Evolutionary conservation across 2,329 filamentous ascomycete genomes (phyloP).

Genomic region (Chalara sp.): DNA sequence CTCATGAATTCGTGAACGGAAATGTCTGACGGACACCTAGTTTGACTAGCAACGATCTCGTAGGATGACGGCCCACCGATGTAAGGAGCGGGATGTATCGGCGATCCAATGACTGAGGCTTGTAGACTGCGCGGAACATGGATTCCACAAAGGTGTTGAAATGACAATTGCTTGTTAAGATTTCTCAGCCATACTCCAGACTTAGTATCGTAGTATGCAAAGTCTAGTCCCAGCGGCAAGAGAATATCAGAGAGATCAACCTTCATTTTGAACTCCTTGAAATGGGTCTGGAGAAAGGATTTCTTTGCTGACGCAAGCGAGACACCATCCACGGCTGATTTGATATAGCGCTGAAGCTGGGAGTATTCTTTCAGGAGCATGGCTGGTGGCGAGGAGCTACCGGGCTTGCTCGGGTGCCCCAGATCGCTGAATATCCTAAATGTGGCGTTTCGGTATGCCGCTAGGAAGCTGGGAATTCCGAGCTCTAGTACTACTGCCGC

Average conservation of each 20-base stretch:
- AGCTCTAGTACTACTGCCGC: constrained; percentile 47
- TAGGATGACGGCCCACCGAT: constrained; percentile 31
- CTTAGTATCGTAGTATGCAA: constrained; percentile 24
- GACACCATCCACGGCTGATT: constrained; percentile 5
- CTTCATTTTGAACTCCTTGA: constrained; percentile 22
- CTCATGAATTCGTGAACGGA: constrained; percentile 42
- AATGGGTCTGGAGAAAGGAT: constrained; percentile 27
- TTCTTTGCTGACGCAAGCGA: constrained; percentile 27
- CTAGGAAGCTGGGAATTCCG: constrained; percentile 35
- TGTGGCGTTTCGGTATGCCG: constrained; percentile 44
- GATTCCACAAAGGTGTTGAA: no score
- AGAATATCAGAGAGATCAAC: constrained; percentile 19
- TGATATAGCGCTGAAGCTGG: constrained; percentile 10
- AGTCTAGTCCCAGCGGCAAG: constrained; percentile 23
- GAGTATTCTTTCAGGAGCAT: constrained; percentile 12
- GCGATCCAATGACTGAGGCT: no score
- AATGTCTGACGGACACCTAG: constrained; percentile 38
- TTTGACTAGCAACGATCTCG: constrained; percentile 37
- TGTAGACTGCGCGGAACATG: no score
- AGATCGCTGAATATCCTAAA: constrained; percentile 39
- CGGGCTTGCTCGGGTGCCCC: constrained; percentile 18
- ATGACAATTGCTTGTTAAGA: no score
- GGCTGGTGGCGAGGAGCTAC: not conserved
- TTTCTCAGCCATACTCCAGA: constrained; percentile 17
- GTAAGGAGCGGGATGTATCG: no score